Conservation (phyloP, 768 basidiomycete genomes). For the Tylopilus intermedius region DNA sequence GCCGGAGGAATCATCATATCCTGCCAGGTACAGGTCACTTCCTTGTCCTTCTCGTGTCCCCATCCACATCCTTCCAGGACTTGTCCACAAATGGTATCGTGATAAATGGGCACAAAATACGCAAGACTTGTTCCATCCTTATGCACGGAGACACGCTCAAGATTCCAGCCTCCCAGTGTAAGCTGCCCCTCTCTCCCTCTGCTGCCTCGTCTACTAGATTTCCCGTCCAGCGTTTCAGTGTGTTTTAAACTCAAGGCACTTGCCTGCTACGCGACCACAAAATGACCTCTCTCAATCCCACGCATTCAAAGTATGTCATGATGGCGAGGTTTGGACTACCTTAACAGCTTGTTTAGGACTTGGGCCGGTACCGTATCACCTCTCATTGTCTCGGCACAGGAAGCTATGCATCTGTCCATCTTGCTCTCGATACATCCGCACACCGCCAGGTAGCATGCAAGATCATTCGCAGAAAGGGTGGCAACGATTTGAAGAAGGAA, state of each 20-base stretch:
- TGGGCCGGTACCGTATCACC: slow-evolving; percentile 69
- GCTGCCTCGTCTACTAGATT: neutral
- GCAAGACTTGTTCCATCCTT: slow-evolving; percentile 62
- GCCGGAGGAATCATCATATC: slow-evolving; percentile 72
- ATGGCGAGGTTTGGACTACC: neutral
- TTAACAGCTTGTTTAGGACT: slow-evolving; percentile 35
- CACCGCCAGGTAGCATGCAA: slow-evolving; percentile 81
- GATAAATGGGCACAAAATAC: slow-evolving; percentile 65
- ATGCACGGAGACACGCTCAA: slow-evolving; percentile 72
- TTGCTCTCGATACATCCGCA: slow-evolving; percentile 61
- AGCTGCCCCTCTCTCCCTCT: neutral
- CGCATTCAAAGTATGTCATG: slow-evolving; percentile 45
- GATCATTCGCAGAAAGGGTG: slow-evolving; percentile 62
- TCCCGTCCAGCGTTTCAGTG: slow-evolving; percentile 57
- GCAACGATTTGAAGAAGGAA: slow-evolving; percentile 39
- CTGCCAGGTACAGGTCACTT: slow-evolving; percentile 51
- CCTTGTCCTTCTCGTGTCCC: neutral
- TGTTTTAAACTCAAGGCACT: slow-evolving; percentile 49
- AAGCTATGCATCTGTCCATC: slow-evolving; percentile 77
- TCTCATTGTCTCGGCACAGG: slow-evolving; percentile 77
- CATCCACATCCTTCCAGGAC: slow-evolving; percentile 43
- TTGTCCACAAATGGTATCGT: slow-evolving; percentile 70
- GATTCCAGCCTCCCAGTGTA: slow-evolving; percentile 65
- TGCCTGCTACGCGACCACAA: slow-evolving; percentile 50
- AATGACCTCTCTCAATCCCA: slow-evolving; percentile 54